Evolutionary conservation across 2,329 filamentous ascomycete genomes (phyloP).

Genomic region (Fusarium mexicanum): DNA sequence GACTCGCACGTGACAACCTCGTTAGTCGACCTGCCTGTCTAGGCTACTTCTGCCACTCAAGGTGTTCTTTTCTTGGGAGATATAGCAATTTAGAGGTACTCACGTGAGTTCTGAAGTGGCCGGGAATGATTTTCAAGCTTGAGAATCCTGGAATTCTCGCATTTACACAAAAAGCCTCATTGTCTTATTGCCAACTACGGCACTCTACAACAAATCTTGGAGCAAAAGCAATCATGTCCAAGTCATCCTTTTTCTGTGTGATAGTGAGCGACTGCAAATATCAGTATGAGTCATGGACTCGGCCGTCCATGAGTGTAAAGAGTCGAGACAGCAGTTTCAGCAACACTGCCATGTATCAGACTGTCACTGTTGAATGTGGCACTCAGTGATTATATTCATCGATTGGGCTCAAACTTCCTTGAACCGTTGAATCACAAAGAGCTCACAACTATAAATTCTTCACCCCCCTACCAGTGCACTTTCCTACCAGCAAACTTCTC

Average conservation of each 20-base stretch:
- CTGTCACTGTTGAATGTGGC: fast-evolving
- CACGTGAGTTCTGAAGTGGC: fast-evolving
- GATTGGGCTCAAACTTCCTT: fast-evolving
- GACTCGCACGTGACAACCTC: background rate
- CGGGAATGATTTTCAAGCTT: fast-evolving
- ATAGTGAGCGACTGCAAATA: too few relatives aligned
- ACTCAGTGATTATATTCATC: fast-evolving
- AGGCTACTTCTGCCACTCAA: background rate
- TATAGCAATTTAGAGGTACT: fast-evolving
- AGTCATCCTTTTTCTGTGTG: too few relatives aligned
- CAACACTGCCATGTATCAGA: background rate
- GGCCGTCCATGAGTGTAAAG: too few relatives aligned
- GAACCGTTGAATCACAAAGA: background rate
- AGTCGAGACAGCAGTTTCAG: too few relatives aligned
- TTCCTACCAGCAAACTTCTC: fast-evolving
- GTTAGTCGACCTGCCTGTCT: background rate
- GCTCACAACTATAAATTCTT: background rate
- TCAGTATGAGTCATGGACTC: too few relatives aligned
- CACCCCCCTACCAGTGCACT: fast-evolving
- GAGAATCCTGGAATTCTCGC: too few relatives aligned
- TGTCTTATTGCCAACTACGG: too few relatives aligned
- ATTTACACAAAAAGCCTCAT: too few relatives aligned
- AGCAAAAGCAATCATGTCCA: too few relatives aligned
- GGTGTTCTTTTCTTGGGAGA: background rate
- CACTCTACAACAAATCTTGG: too few relatives aligned